These are phyloP conservation scores for Umbelopsis vinacea DNA, from an alignment of 192 early-diverging fungal species.

Conservation along the genomic window DNA sequence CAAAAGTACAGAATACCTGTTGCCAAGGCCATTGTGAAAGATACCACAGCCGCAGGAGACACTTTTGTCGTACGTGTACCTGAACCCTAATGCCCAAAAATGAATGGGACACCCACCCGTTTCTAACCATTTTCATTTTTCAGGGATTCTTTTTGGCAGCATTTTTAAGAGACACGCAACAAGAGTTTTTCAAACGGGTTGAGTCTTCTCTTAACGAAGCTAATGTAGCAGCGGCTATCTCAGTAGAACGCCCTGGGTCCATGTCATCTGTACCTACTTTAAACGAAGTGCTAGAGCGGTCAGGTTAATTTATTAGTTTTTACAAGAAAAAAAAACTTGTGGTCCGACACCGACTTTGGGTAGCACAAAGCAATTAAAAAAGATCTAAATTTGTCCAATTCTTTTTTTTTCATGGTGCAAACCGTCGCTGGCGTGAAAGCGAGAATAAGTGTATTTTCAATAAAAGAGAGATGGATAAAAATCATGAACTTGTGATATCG, in stretches of 20 bases:
- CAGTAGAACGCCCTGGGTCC: constrained; percentile 67
- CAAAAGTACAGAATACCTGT: constrained; percentile 46
- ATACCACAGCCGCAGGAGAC: constrained; percentile 69
- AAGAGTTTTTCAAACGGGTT: constrained; percentile 40
- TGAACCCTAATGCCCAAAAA: background rate
- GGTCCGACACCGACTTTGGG: constrained; percentile 4
- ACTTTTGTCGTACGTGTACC: constrained; percentile 55
- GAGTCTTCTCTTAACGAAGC: constrained; percentile 60
- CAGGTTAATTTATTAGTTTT: background rate
- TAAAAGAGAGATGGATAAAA: no score
- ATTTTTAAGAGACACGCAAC: constrained; percentile 45
- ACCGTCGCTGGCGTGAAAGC: background rate
- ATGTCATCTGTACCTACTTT: constrained; percentile 68
- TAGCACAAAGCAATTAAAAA: constrained; percentile 21
- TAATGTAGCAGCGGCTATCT: constrained; percentile 65
- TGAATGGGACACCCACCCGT: background rate
- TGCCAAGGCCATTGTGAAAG: constrained; percentile 52
- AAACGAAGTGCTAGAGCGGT: constrained; percentile 40
- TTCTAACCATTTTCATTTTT: constrained; percentile 43
- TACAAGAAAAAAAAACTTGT: background rate
- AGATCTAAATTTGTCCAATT: constrained; percentile 8
- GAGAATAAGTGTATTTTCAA: background rate
- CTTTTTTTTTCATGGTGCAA: constrained; percentile 6
- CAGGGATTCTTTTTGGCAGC: constrained; percentile 73
- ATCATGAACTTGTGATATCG: background rate